These are phyloP conservation scores for Macrolepiota albuminosa DNA, from an alignment of 768 basidiomycete species.

Conservation along the genomic window DNA sequence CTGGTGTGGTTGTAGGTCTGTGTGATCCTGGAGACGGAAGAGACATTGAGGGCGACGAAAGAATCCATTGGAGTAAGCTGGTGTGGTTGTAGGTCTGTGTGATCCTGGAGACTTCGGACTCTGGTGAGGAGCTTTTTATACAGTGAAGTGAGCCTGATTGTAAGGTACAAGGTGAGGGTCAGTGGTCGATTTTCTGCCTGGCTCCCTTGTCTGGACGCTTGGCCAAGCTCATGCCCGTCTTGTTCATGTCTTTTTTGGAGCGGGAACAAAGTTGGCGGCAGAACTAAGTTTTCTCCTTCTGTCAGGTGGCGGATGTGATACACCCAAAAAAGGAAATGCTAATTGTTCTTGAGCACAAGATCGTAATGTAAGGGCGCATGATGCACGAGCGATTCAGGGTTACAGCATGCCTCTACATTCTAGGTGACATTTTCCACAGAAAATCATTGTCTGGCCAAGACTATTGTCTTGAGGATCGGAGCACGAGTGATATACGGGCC, in stretches of 20 bases:
- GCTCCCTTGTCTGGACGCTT: neutral
- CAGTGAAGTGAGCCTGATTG: neutral
- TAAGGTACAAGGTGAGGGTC: neutral
- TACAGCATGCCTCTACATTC: no score
- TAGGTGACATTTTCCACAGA: no score
- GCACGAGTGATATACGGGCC: neutral
- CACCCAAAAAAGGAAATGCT: neutral
- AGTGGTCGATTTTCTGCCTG: neutral
- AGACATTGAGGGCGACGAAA: conserved; percentile 1
- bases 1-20: neutral
- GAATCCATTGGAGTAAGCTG: conserved; percentile 1
- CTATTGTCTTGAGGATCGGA: neutral
- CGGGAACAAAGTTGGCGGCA: neutral
- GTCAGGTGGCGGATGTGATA: neutral
- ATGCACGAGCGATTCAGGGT: neutral
- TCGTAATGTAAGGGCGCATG: neutral
- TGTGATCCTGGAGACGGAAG: neutral
- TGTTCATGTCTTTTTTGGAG: neutral
- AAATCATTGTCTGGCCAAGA: neutral
- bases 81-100: neutral
- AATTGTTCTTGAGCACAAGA: neutral
- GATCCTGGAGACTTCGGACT: neutral
- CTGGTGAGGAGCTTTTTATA: neutral
- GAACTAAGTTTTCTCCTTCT: neutral
- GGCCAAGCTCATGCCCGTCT: neutral